Evolutionary conservation across 371 early-diverging fungal species (phyloP), one percentile per base, ranked within the genome.

Genomic region (Mortierella sp.): DNA sequence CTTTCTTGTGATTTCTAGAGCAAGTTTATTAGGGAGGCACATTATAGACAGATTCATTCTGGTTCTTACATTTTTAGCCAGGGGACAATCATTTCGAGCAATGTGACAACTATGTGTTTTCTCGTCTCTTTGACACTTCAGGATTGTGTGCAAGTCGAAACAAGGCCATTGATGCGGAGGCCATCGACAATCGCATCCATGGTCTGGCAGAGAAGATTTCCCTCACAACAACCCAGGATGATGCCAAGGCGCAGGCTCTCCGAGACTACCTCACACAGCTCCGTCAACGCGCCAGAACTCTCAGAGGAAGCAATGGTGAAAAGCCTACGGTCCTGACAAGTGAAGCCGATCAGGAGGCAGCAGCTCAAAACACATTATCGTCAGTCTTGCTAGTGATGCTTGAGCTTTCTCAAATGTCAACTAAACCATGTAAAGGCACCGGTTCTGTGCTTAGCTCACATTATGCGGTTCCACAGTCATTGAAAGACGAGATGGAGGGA

Each of bases 371-470:
- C 44, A 56, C 57, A 18, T n/a, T 79, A 29, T 72, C 70, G 9
- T 79, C 73, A 0, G 25, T 79, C n/a, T 57, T 79, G 1, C 14
- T 72, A 29, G 19, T 72, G 11, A 21, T 72, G 12, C 63, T 72
- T 25, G 79, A 79, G 43, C 43, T 79, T n/a, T 79, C 79, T 47
- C 66, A 79, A 25, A 62, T 73, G 1, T 70, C 79, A 4, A 69
- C 72, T 6, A 18, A 45, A 0, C 30, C 52, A 15, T 61, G 19
- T 21, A 64, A 57, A 44, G 73, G 66, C 45, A 64, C 68, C 6
- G n/a, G 25, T 48, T 37, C 37, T 37, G 37, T 37, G 37, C 37
- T 37, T 9, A 37, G 37, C 37, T 37, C 37, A 37, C 50, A 43
- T 0, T 79, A 79, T 37, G 9, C 16, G 0, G 16, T 69, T 9